Conservation (phyloP, 805 yeast species). For the Blastobotrys mokoenaii region DNA sequence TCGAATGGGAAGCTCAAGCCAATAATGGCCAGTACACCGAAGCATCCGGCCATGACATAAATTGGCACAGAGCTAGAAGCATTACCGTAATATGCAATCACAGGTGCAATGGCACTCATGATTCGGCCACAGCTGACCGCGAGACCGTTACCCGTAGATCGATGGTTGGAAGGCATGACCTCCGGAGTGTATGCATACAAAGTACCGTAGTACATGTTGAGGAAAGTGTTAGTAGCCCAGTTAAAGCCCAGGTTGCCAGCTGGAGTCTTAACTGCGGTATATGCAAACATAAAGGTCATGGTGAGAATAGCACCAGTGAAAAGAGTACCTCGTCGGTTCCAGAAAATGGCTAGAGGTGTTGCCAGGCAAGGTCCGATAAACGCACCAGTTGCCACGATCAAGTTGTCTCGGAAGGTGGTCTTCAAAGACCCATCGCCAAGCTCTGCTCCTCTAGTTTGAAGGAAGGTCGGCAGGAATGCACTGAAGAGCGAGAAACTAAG, state of each 20-base stretch:
- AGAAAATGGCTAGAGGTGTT: slow-evolving; percentile 4
- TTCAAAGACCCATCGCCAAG: slow-evolving; percentile 17
- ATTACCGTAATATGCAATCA: slow-evolving; percentile 39
- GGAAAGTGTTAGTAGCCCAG: slow-evolving; percentile 39
- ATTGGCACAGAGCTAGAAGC: slow-evolving; percentile 39
- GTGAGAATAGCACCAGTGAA: slow-evolving; percentile 41
- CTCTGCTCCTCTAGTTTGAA: slow-evolving; percentile 41
- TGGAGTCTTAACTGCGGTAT: slow-evolving; percentile 50
- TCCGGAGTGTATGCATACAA: slow-evolving; percentile 63
- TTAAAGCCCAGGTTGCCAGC: slow-evolving; percentile 44
- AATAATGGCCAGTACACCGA: slow-evolving; percentile 35
- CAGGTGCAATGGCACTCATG: slow-evolving; percentile 39
- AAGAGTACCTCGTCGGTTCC: slow-evolving; percentile 47
- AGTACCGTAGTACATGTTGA: slow-evolving; percentile 45
- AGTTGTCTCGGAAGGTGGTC: slow-evolving; percentile 18
- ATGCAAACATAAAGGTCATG: slow-evolving; percentile 51
- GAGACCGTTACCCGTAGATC: slow-evolving; percentile 53
- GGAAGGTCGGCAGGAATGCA: slow-evolving; percentile 44
- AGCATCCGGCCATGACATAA: slow-evolving; percentile 38
- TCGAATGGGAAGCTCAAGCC: slow-evolving; percentile 40
- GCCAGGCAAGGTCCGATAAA: slow-evolving; percentile 47
- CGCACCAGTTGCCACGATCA: slow-evolving; percentile 37
- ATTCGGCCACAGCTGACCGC: slow-evolving; percentile 40
- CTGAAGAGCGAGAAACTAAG: slow-evolving; percentile 46
- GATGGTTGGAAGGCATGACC: slow-evolving; percentile 41